Conservation (phyloP, 2,329 filamentous ascomycete genomes). For the Colletotrichum euphorbiae region DNA sequence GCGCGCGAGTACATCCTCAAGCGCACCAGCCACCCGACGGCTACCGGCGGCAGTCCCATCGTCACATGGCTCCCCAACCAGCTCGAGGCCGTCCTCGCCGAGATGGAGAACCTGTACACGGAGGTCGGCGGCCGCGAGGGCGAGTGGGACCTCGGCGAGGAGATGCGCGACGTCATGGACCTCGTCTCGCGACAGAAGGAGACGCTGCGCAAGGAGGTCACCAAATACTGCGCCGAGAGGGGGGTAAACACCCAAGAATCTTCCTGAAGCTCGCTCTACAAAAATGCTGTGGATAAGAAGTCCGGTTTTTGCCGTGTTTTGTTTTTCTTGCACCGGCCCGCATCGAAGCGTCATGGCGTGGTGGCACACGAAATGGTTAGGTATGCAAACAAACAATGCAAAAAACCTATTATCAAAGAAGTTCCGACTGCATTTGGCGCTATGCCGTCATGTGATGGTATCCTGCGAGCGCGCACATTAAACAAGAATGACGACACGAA, state of each 20-base stretch:
- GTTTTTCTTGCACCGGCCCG: not conserved
- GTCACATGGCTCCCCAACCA: constrained; percentile 89
- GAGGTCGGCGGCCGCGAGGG: constrained; percentile 56
- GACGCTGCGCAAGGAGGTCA: constrained; percentile 78
- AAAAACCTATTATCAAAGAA: constrained; percentile 3
- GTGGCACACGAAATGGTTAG: not conserved
- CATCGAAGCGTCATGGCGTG: constrained; percentile 5
- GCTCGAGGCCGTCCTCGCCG: constrained; percentile 76
- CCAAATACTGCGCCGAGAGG: constrained; percentile 77
- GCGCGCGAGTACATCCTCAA: constrained; percentile 87
- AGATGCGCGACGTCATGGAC: constrained; percentile 74
- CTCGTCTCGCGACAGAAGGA: constrained; percentile 71
- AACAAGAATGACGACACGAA: not conserved
- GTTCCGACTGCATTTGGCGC: not conserved
- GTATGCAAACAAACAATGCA: constrained; percentile 8
- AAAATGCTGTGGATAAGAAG: not conserved
- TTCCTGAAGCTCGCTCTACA: not conserved
- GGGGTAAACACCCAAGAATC: constrained; percentile 48
- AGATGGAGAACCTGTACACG: constrained; percentile 73
- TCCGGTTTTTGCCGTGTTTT: not conserved
- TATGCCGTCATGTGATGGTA: constrained; percentile 8
- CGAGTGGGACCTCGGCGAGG: constrained; percentile 56
- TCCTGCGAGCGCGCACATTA: constrained; percentile 1
- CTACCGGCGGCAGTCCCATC: constrained; percentile 84
- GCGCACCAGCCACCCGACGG: constrained; percentile 79